These are phyloP conservation scores for Cystobasidium pallidum DNA, from an alignment of 1,284 basidiomycete species.

Conservation along the genomic window DNA sequence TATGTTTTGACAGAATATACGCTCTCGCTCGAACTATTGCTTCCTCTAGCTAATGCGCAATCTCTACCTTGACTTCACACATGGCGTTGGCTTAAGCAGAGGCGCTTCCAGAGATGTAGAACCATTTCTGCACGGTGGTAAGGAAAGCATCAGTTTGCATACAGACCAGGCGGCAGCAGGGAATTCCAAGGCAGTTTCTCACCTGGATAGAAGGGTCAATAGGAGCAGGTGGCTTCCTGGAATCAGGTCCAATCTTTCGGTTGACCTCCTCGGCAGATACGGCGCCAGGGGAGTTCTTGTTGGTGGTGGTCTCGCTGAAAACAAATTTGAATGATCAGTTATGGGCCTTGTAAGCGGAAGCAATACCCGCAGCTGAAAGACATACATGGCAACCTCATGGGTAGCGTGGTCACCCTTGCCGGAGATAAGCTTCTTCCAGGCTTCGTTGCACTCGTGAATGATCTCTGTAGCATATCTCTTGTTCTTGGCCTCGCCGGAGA, in stretches of 20 bases:
- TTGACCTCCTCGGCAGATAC: conserved; percentile 67
- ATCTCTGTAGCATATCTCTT: conserved; percentile 99
- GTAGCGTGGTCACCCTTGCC: conserved; percentile 75
- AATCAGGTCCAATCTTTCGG: conserved; percentile 77
- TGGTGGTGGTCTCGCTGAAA: conserved; percentile 64
- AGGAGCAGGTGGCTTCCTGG: conserved; percentile 76
- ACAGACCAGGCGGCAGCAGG: conserved; percentile 50
- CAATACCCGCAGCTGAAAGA: conserved; percentile 44
- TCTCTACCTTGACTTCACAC: neutral
- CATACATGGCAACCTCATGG: conserved; percentile 80
- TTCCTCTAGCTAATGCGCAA: neutral
- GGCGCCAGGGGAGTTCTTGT: conserved; percentile 73
- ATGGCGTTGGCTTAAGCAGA: conserved; percentile 23
- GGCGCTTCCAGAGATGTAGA: conserved; percentile 54
- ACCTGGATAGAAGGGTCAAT: conserved; percentile 70
- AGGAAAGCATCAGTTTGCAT: neutral
- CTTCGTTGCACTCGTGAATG: conserved; percentile 97
- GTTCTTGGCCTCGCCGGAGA: conserved; percentile 99
- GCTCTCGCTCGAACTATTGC: neutral
- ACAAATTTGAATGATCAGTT: conserved; percentile 48
- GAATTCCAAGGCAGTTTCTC: conserved; percentile 59
- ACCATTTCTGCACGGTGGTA: conserved; percentile 51
- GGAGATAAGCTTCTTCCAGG: conserved; percentile 90
- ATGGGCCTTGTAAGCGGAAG: neutral
- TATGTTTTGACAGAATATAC: neutral